These are phyloP conservation scores for Saprolegnia diclina DNA, from an alignment of 352 stramenopile species.

Conservation along the genomic window DNA sequence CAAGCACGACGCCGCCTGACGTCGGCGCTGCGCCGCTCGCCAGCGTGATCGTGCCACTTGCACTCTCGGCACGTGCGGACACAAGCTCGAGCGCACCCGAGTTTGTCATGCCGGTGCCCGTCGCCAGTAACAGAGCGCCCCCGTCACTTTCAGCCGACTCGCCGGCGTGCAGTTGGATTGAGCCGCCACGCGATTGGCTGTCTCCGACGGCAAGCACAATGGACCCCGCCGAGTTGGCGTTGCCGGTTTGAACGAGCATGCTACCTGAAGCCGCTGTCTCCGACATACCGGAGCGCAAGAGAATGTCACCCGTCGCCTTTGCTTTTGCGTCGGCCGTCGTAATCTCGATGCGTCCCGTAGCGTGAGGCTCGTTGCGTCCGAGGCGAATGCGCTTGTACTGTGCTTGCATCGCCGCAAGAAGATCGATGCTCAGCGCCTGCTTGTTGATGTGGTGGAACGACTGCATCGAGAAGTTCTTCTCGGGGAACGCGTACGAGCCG, in stretches of 20 bases:
- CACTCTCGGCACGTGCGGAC: background rate
- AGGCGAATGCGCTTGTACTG: constrained; percentile 66
- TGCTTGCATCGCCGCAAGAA: constrained; percentile 85
- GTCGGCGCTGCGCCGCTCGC: background rate
- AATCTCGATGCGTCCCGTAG: constrained; percentile 45
- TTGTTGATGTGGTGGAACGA: constrained; percentile 95
- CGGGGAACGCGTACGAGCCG: constrained; percentile 73
- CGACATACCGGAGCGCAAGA: constrained; percentile 29
- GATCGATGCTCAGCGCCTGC: constrained; percentile 85
- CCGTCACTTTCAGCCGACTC: background rate
- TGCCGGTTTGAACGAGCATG: constrained; percentile 19
- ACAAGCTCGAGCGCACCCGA: background rate
- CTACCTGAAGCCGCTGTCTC: constrained; percentile 23
- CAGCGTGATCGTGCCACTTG: background rate
- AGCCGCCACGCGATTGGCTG: background rate
- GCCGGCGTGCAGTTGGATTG: constrained; percentile 3
- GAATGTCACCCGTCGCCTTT: constrained; percentile 1
- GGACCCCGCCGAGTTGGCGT: background rate
- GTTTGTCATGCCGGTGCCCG: background rate
- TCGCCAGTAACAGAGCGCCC: background rate
- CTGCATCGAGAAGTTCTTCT: constrained; percentile 85
- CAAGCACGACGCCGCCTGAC: background rate
- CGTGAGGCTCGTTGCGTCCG: constrained; percentile 37
- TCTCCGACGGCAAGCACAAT: constrained; percentile 11
- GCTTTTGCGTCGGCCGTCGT: constrained; percentile 34